Conservation (phyloP, 306 rosid species). For the Oemleria cerasiformis region DNA sequence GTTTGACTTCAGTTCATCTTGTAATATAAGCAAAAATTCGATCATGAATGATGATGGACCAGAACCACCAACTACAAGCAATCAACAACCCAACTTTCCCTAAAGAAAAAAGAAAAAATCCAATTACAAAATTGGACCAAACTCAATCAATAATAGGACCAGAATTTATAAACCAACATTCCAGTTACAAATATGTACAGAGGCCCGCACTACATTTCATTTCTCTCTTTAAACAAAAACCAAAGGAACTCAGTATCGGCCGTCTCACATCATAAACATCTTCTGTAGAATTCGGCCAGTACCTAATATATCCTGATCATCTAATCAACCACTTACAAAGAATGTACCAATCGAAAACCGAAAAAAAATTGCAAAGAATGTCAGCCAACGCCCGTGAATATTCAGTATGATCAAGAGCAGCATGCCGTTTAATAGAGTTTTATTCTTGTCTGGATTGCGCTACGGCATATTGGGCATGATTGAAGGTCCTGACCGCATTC, state of each 20-base stretch:
- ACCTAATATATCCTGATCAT: conserved; percentile 11
- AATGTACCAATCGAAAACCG: conserved; percentile 15
- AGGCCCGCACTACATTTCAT: background rate
- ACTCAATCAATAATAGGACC: background rate
- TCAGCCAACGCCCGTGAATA: background rate
- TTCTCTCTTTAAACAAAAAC: background rate
- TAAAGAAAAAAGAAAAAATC: background rate
- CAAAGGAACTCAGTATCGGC: background rate
- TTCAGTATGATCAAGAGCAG: background rate
- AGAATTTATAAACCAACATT: background rate
- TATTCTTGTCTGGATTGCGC: conserved; percentile 62
- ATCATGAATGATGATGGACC: no score
- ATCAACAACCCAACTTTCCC: background rate
- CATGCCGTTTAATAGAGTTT: conserved; percentile 54
- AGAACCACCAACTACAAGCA: background rate
- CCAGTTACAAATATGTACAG: conserved; percentile 12
- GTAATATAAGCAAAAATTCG: background rate
- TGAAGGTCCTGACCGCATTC: conserved; percentile 73
- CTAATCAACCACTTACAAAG: conserved; percentile 34
- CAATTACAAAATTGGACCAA: no score
- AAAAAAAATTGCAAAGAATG: background rate
- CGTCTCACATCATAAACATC: background rate
- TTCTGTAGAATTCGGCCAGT: conserved; percentile 7
- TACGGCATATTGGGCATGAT: conserved; percentile 88
- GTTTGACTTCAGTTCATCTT: background rate